phyloP scores from a whole-genome alignment of 805 yeast genomes.

The Starmerella bombi region DNA sequence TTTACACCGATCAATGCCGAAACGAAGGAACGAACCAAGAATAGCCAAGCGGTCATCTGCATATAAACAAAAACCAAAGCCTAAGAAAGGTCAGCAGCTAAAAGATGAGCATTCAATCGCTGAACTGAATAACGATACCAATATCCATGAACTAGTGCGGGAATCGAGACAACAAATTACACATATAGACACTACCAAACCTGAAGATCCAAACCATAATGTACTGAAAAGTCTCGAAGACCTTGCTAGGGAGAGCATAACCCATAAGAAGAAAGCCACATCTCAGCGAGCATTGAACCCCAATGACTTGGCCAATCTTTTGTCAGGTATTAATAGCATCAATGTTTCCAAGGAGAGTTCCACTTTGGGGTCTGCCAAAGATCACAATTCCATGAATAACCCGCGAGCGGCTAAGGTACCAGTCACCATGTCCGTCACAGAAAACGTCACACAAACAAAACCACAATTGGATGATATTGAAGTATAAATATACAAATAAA shows the following conservation, averaged over 20 bases:
- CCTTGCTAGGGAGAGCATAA: neutral
- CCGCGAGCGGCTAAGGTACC: too few species aligned
- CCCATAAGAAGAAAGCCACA: neutral
- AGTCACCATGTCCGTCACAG: too few species aligned
- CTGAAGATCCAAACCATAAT: neutral
- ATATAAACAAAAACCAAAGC: neutral
- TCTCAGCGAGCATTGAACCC: neutral
- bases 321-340: conserved; percentile 6
- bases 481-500: too few species aligned
- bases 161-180: neutral
- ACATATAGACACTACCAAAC: neutral
- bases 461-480: too few species aligned
- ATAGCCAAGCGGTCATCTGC: neutral
- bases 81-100: conserved; percentile 1
- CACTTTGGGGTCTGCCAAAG: too few species aligned
- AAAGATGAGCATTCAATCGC: conserved; percentile 4
- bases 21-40: neutral
- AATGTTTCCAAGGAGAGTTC: neutral
- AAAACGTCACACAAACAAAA: too few species aligned
- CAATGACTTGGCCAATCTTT: neutral
- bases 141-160: neutral
- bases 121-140: conserved; percentile 1
- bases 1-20: too few species aligned
- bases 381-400: too few species aligned
- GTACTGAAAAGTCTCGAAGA: conserved; percentile 1